phyloP scores from a whole-genome alignment of 495 filamentous ascomycete genomes.

The Hypoxylon fuscum region DNA sequence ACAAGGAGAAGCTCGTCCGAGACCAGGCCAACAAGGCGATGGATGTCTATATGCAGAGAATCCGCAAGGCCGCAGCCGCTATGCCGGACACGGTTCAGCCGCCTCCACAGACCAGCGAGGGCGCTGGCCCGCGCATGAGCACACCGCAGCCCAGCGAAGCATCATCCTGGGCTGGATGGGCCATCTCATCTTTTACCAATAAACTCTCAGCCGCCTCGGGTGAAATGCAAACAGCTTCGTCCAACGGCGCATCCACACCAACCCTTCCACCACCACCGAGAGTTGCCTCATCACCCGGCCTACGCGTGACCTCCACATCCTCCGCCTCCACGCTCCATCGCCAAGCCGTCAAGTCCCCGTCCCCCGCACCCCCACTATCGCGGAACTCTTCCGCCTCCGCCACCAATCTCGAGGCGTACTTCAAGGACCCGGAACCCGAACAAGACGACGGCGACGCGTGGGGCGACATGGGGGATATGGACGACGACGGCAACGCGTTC shows the following conservation, averaged over 20 bases:
- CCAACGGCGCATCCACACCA: conserved; percentile 32
- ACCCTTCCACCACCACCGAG: not conserved
- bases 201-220: conserved; percentile 84
- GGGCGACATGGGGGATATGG: conserved; percentile 72
- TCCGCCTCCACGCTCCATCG: conserved; percentile 64
- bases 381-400: conserved; percentile 54
- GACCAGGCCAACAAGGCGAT: conserved; percentile 92
- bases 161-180: conserved; percentile 91
- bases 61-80: conserved; percentile 76
- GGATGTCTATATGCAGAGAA: conserved; percentile 85
- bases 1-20: conserved; percentile 91
- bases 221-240: conserved; percentile 69
- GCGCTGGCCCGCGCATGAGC: conserved; percentile 72
- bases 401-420: conserved; percentile 49
- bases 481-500: conserved; percentile 63
- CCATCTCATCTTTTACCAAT: conserved; percentile 98
- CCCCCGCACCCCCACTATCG: conserved; percentile 50
- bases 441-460: conserved; percentile 71
- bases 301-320: conserved; percentile 46
- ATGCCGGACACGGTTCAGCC: conserved; percentile 82
- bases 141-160: conserved; percentile 69
- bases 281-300: conserved; percentile 28
- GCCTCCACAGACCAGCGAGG: conserved; percentile 56
- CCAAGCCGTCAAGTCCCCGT: conserved; percentile 61
- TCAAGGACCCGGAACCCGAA: conserved; percentile 53